Conservation (phyloP, 2,329 filamentous ascomycete species). For the Phialophora expanda region DNA sequence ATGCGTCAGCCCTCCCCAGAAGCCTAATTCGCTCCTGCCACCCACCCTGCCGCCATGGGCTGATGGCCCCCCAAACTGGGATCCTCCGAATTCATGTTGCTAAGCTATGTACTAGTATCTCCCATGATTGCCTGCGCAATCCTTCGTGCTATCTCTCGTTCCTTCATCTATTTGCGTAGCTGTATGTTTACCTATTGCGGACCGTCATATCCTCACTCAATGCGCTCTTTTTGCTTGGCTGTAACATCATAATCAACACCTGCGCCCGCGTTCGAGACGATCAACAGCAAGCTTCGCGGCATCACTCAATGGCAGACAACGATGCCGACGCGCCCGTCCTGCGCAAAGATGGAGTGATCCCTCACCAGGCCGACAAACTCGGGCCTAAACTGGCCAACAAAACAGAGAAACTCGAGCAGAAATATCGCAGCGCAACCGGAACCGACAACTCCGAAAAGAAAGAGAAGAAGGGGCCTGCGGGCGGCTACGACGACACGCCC, state of each 20-base stretch:
- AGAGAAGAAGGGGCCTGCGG: constrained; percentile 61
- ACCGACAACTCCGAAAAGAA: constrained; percentile 47
- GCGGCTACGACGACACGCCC: constrained; percentile 80
- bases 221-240: constrained; percentile 1
- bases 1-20: constrained; percentile 5
- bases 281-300: neutral
- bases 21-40: constrained; percentile 6
- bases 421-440: constrained; percentile 42
- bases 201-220: neutral
- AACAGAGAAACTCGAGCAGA: constrained; percentile 48
- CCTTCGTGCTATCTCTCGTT: constrained; percentile 2
- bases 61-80: neutral
- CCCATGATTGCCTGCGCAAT: neutral
- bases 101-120: neutral
- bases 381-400: constrained; percentile 49
- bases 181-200: constrained; percentile 1
- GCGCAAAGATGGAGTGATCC: constrained; percentile 33
- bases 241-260: neutral
- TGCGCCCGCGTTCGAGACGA: neutral
- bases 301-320: constrained; percentile 25
- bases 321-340: constrained; percentile 31
- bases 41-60: neutral
- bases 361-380: constrained; percentile 43
- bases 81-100: constrained; percentile 3
- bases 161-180: neutral